A percentile compares a stretch with the other conserved stretches of the same genome.
Conservation (phyloP, 2,329 filamentous ascomycete species). For the Penicillium sp. region DNA sequence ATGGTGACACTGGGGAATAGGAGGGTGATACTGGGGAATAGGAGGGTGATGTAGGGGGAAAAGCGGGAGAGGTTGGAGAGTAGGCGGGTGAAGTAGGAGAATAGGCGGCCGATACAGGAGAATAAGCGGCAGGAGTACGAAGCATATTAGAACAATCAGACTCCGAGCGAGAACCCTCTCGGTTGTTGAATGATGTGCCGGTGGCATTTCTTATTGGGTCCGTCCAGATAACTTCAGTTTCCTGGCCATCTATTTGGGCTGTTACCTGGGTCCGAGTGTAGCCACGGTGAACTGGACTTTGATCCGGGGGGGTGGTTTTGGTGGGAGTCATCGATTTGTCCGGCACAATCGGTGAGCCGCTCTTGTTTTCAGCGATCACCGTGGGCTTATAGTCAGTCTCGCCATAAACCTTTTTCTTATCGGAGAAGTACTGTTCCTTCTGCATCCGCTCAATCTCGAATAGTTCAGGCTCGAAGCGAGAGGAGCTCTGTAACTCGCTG, state of each 20-base stretch:
- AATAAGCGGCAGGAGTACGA: background rate
- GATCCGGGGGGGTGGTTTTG: too few species aligned
- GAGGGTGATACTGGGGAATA: too few species aligned
- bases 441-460: background rate
- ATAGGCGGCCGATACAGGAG: background rate
- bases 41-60: background rate
- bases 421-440: background rate
- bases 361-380: background rate
- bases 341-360: background rate
- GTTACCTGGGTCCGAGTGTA: background rate
- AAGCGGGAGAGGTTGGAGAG: background rate
- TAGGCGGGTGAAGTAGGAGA: background rate
- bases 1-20: background rate
- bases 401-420: background rate
- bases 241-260: background rate
- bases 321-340: background rate
- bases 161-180: background rate
- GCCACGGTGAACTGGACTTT: background rate
- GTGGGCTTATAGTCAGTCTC: background rate
- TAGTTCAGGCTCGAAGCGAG: background rate
- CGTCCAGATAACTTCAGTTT: background rate
- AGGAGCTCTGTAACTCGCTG: too few species aligned
- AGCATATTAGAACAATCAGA: background rate
- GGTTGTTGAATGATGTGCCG: background rate
- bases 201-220: background rate